Evolutionary conservation across 805 yeast genomes (phyloP).

Genomic region (Babjeviella inositovora): DNA sequence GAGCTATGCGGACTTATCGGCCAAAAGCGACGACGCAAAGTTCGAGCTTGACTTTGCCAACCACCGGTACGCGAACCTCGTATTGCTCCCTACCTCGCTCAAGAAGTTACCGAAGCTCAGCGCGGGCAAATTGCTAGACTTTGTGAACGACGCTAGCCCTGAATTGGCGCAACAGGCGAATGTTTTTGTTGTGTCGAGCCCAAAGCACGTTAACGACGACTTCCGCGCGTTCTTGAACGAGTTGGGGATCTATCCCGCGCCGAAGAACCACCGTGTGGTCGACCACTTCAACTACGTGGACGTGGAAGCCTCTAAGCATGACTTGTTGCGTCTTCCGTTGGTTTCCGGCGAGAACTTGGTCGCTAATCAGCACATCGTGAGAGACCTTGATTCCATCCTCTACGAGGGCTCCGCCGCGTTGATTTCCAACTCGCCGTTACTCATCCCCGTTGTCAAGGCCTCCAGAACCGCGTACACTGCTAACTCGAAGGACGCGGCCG

Average conservation of each 20-base stretch:
- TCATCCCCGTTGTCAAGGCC: slow-evolving; percentile 59
- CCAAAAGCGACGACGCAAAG: no score
- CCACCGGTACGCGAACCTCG: background rate
- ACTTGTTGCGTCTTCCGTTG: slow-evolving; percentile 5
- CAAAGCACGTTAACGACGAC: slow-evolving; percentile 37
- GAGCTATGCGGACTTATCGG: no score
- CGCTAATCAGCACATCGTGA: slow-evolving; percentile 5
- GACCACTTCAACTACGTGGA: slow-evolving; percentile 42
- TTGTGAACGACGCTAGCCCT: slow-evolving; percentile 55
- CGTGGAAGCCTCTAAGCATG: slow-evolving; percentile 5
- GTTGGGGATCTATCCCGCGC: slow-evolving; percentile 73
- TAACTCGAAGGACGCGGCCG: slow-evolving; percentile 22
- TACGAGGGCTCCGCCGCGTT: slow-evolving; percentile 52
- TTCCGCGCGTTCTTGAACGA: slow-evolving; percentile 56
- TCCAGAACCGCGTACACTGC: slow-evolving; percentile 48
- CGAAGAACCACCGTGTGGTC: slow-evolving; percentile 44
- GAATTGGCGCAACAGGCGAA: no score
- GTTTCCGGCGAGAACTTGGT: slow-evolving; percentile 5
- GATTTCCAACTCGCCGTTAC: slow-evolving; percentile 47
- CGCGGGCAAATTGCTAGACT: slow-evolving; percentile 36
- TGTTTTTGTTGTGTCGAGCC: slow-evolving; percentile 43
- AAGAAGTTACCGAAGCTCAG: background rate
- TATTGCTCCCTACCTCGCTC: slow-evolving; percentile 1
- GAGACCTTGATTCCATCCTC: slow-evolving; percentile 6
- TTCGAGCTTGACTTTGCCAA: background rate